Evolutionary conservation across 257 asterid genomes (phyloP).

Genomic region (Vinca minor): DNA sequence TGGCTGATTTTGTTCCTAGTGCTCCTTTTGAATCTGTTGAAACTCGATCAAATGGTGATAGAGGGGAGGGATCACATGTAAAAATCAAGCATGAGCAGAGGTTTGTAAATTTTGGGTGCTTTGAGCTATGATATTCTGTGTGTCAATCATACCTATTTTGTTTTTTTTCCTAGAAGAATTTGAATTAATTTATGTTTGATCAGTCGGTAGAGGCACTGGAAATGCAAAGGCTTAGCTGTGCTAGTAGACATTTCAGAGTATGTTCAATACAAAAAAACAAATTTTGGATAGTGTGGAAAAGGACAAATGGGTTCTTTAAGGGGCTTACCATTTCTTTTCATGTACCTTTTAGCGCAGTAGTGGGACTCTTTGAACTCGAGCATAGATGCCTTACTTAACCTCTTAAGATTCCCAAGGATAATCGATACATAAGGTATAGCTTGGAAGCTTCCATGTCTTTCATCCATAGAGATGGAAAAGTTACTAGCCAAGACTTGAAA

Average conservation of each 20-base stretch:
- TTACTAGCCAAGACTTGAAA: no score
- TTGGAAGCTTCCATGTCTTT: no score
- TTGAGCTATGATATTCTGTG: neutral
- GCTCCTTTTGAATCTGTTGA: conserved; percentile 50
- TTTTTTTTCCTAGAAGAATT: neutral
- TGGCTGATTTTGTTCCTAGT: conserved; percentile 92
- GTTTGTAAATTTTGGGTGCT: conserved; percentile 14
- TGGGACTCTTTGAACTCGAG: neutral
- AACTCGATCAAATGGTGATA: conserved; percentile 32
- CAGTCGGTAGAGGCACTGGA: neutral
- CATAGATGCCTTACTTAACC: neutral
- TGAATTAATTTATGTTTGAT: neutral
- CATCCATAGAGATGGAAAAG: no score
- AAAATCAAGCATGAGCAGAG: conserved; percentile 50
- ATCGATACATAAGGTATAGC: no score
- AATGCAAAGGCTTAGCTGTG: neutral
- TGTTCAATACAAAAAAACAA: neutral
- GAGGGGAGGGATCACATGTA: conserved; percentile 37
- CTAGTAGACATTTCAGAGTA: neutral
- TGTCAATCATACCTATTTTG: neutral
- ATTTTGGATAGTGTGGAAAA: neutral
- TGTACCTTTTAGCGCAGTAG: neutral
- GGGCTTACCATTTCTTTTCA: neutral
- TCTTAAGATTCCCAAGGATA: neutral
- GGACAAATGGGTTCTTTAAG: neutral